Base-by-base conservation (phyloP, 176 grass and related monocot species). In the Oryza coarctata region DNA sequence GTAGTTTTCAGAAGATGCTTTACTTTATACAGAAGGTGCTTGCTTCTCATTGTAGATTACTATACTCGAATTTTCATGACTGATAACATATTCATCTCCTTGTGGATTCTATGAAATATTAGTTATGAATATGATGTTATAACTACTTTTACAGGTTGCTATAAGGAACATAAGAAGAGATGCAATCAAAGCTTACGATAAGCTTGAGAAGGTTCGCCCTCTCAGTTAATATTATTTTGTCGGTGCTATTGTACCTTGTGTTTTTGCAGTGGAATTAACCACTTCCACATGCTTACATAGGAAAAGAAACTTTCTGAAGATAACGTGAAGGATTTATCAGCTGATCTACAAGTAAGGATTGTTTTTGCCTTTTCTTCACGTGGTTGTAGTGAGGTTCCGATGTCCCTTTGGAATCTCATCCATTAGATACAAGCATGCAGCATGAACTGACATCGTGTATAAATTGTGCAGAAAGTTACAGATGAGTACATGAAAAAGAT, bases 271-370 rank as follows among this genome's bases (percentile, higher is more conserved):
- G n/a, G 45, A 82, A 63, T 75, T 88, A 41, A 80, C 68, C 11
- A 44, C 23, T 63, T 70, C 3, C 61, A 14, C 43, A 58, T 77
- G 13, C 32, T 65, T 84, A 60, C 69, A 43, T 70, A 99, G 96
- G 96, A 95, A 89, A 98, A 99, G 80, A 99, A 99, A 36, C 90
- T 99, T 79, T 93, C 92, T 86, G 89, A 95, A 89, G 90, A 93
- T 91, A 93, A 93, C 66, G 82, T 88, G 33, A 91, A 88, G 79
- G 87, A 93, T 93, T 90, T 94, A 55, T 95, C 92, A 74, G 82
- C 80, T 52, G 92, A 95, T 74, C 73, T 91, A 62, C 88, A 93
- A 64, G 90, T 88, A 85, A 83, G 71, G 28, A 82, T 18, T 41
- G 12, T 34, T 40, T 36, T 33, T 76, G 9, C 25, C 38, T 73